phyloP scores from a whole-genome alignment of 495 filamentous ascomycete species.

The Stereocaulon alpinum region DNA sequence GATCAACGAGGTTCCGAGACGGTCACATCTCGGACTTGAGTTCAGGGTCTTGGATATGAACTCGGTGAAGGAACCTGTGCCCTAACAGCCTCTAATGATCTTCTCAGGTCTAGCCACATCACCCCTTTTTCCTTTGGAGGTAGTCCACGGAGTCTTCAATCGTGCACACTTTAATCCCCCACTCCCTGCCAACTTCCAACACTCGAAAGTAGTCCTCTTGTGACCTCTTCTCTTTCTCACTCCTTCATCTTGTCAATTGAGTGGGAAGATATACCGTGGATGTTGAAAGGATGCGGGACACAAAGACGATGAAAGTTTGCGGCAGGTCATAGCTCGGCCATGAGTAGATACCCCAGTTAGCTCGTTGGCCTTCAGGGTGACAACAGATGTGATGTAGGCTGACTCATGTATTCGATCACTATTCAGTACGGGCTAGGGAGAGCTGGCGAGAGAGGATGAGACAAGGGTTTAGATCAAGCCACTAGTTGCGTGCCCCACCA shows the following conservation, averaged over 20 bases:
- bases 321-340: slow-evolving; percentile 74
- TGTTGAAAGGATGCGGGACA: slow-evolving; percentile 55
- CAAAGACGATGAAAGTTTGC: slow-evolving; percentile 62
- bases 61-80: too few species aligned
- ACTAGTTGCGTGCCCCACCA: slow-evolving; percentile 61
- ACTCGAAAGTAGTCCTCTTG: slow-evolving; percentile 81
- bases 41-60: too few species aligned
- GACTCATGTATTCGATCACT: slow-evolving; percentile 82
- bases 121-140: too few species aligned
- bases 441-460: neutral
- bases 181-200: neutral
- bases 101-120: too few species aligned
- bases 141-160: too few species aligned
- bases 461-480: slow-evolving; percentile 17
- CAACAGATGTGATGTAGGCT: slow-evolving; percentile 84
- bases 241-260: slow-evolving; percentile 70
- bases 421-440: slow-evolving; percentile 45
- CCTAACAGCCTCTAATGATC: too few species aligned
- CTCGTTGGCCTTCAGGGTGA: slow-evolving; percentile 57
- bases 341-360: slow-evolving; percentile 86
- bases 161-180: too few species aligned
- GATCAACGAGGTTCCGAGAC: too few species aligned
- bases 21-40: too few species aligned
- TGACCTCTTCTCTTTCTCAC: slow-evolving; percentile 71
- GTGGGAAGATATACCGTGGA: slow-evolving; percentile 84